Evolutionary conservation across 163 green algal genomes (phyloP), one percentile per base, ranked within the genome.

Genomic region (Coccomyxa subellipsoidea): DNA sequence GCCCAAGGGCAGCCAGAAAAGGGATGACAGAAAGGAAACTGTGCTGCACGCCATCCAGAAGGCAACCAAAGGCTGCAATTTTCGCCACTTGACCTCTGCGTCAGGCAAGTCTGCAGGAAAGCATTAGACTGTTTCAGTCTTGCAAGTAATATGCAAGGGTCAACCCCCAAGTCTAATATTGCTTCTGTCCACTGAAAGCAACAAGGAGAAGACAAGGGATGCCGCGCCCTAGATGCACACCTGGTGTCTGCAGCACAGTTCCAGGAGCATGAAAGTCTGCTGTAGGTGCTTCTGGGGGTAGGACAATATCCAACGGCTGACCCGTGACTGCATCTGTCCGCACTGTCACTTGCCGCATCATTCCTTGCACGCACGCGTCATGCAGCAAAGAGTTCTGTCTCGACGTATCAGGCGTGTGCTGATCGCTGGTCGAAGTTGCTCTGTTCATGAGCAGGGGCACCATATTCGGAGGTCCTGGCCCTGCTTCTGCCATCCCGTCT

Each of bases 1-100:
- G 66, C 66, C 66, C n/a, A 73, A 36, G 29, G 27, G 66, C 66
- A 73, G 66, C 66, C 66, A 73, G 66, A 73, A 73, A 23, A 73
- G 66, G 18, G 29, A 36, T 32, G 66, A 73, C 29, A 73, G 66
- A 34, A 73, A 73, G 27, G 66, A 36, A 27, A 73, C 66, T 36
- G 66, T 34, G 66, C 66, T 73, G 27, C 29, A 73, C 10, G 66
- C 66, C 66, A 73, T 73, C 66, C 66, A 73, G 66, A 73, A 32
- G 66, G 66, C 66, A 73, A 36, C 27, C 66, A 73, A 6, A 8
- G 66, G 29, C 27, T 73, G 66, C 29, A 32, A 8, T 1, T 73
- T 23, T 34, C n/a, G 29, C 66, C 66, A 73, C 66, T 73, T 73
- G 21, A 8, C 32, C 66, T 73, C 66, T 27, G 66, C 66, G 10